phyloP scores from a whole-genome alignment of 2,329 filamentous ascomycete species.

The Aspergillus brunneoviolaceus region DNA sequence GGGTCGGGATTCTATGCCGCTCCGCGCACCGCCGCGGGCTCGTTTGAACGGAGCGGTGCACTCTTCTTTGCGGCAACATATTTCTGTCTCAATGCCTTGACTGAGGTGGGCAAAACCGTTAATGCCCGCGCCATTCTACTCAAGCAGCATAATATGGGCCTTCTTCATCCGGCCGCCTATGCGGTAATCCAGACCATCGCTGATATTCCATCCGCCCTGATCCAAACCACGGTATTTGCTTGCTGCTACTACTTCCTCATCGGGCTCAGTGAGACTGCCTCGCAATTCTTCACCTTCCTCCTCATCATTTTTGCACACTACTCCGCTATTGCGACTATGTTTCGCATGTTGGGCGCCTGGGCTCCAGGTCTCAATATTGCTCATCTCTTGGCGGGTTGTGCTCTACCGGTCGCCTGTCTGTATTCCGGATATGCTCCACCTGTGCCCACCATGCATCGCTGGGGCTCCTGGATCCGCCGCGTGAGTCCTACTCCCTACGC shows the following conservation, averaged over 20 bases:
- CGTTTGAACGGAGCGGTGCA: constrained; percentile 78
- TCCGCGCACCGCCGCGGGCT: constrained; percentile 62
- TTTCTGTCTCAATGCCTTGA: constrained; percentile 84
- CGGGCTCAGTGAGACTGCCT: constrained; percentile 65
- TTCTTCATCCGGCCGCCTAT: constrained; percentile 74
- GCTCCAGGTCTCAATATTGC: constrained; percentile 83
- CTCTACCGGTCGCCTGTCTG: constrained; percentile 80
- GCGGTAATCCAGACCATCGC: constrained; percentile 83
- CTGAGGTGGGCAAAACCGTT: constrained; percentile 74
- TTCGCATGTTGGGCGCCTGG: constrained; percentile 70
- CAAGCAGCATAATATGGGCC: constrained; percentile 80
- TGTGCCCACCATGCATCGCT: constrained; percentile 71
- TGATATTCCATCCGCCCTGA: constrained; percentile 69
- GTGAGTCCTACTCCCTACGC: constrained; percentile 72
- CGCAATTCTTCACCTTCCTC: constrained; percentile 76
- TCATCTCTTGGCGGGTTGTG: constrained; percentile 73
- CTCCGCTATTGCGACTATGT: constrained; percentile 73
- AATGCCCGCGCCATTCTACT: constrained; percentile 73
- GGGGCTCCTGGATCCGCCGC: constrained; percentile 79
- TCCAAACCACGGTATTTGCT: constrained; percentile 69
- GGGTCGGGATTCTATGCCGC: constrained; percentile 77
- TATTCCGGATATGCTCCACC: constrained; percentile 80
- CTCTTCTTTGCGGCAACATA: constrained; percentile 78
- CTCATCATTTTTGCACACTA: constrained; percentile 68
- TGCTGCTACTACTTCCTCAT: constrained; percentile 81